phyloP scores from a whole-genome alignment of 441 rosid genomes.

The Gossypium gossypioides region DNA sequence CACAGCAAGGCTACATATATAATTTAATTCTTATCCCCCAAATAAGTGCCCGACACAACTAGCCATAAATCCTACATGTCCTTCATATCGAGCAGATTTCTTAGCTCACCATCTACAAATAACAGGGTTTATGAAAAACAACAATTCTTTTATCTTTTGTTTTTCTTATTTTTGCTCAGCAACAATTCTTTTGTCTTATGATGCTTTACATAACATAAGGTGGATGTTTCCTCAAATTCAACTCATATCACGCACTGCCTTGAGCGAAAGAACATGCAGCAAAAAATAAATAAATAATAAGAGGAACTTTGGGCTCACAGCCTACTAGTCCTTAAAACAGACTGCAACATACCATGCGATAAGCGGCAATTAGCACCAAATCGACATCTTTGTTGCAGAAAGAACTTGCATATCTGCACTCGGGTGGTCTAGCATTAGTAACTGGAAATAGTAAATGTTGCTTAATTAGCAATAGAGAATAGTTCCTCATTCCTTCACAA shows the following conservation, averaged over 20 bases:
- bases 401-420: slow-evolving; percentile 98
- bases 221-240: slow-evolving; percentile 2
- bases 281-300: background rate
- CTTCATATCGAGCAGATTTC: background rate
- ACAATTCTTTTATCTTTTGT: background rate
- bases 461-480: slow-evolving; percentile 2
- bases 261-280: background rate
- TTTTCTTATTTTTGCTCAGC: background rate
- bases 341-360: slow-evolving; percentile 75
- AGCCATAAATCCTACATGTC: background rate
- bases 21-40: background rate
- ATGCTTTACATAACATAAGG: slow-evolving; percentile 1
- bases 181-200: background rate
- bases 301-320: background rate
- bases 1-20: background rate
- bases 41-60: background rate
- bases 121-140: background rate
- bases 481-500: slow-evolving; percentile 6
- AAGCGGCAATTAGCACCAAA: slow-evolving; percentile 85
- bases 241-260: background rate
- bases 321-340: slow-evolving; percentile 15
- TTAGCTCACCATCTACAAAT: background rate
- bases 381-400: slow-evolving; percentile 88
- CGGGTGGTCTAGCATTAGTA: slow-evolving; percentile 47
- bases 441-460: background rate